Evolutionary conservation across 345 rosid species (phyloP), one percentile per base, ranked within the genome.

Genomic region (Eutrema heterophyllum): DNA sequence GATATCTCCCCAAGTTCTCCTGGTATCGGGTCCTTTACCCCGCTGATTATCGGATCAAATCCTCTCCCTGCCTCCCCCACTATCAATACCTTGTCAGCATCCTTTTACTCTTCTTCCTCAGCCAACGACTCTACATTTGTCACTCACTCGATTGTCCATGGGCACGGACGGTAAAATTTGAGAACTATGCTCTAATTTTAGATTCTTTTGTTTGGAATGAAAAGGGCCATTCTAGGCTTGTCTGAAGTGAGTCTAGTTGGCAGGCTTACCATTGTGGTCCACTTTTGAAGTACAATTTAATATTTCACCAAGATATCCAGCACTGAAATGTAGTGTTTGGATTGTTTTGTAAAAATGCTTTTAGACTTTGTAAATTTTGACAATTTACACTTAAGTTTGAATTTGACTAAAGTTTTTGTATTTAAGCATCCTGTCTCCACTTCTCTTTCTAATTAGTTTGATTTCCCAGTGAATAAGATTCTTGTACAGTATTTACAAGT

Each of bases 111-210:
- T 67, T 67, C 67, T 74, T 67, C 61, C 29, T 51, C 78, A 5
- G 51, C 60, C 36, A 67, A 50, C 0, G 73, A 67, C 54, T 49
- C 62, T 32, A 40, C 68, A 1, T 74, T 74, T 67, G 62, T 74
- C 41, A 74, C 68, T 40, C 78, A 67, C 68, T 58, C 78, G 1
- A 49, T 74, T 59, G 61, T 74, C 9, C 44, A 74, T 51, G 78
- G 78, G 6, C 67, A 74, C 0, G 78, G 79, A 51, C 68, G 73
- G 39, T 75, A 51, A 68, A 48, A 16, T 14, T 26, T 33, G 30
- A 36, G 13, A 65, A 56, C 0, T 48, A 4, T 10, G 11, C 36
- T 62, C 15, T 51, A 6, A 7, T 18, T 2, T 6, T 61, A 12
- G n/a, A 30, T 1, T 18, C 11, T 36, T 53, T 24, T 0, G 38